Evolutionary conservation across 768 basidiomycete species (phyloP), one percentile per base, ranked within the genome.

Genomic region (Suillus cothurnatus): DNA sequence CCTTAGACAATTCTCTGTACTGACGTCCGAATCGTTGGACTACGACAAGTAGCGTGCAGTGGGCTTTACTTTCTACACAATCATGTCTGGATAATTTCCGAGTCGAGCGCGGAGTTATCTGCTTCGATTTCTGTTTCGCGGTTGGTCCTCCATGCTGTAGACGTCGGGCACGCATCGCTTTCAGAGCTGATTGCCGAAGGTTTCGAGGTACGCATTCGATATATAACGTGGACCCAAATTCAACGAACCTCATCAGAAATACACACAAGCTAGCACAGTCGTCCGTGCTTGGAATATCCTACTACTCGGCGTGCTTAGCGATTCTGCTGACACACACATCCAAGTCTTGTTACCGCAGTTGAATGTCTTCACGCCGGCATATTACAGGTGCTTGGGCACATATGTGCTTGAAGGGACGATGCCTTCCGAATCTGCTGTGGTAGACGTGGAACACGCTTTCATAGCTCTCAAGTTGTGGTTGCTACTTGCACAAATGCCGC

Each of bases 401-500:
- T 83, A 81, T 64, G 71, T 77, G 17, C 78, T 80, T 47, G 77
- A 78, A 12, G 77, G 80, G 2, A 73, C 74, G 6, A 71, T 71
- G 43, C 72, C 78, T 15, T 72, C 80, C 12, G 83, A 86, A 36
- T 71, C 78, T 6, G 83, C 82, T 6, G 83, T 84, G 39, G 79
- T 81, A 0, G 88, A 89, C 66, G 80, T 92, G 55, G 91, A 90
- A 71, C 84, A 88, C 69, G 88, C 87, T 2, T 90, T 88, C 69
- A 82, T 87, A 34, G 81, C 88, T 0, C 83, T 91, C 70, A 91
- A 90, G 70, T 75, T 91, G 1, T 93, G 91, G 91, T 71, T 93
- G 11, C 75, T 91, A 65, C 75, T 91, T 15, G 85, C 84, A 2
- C 79, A 83, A 76, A 67, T 71, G 43, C 15, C 68, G 17, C 63